These are phyloP conservation scores for Gloeopeniophorella convolvens DNA, from an alignment of 768 basidiomycete genomes.

Conservation along the genomic window DNA sequence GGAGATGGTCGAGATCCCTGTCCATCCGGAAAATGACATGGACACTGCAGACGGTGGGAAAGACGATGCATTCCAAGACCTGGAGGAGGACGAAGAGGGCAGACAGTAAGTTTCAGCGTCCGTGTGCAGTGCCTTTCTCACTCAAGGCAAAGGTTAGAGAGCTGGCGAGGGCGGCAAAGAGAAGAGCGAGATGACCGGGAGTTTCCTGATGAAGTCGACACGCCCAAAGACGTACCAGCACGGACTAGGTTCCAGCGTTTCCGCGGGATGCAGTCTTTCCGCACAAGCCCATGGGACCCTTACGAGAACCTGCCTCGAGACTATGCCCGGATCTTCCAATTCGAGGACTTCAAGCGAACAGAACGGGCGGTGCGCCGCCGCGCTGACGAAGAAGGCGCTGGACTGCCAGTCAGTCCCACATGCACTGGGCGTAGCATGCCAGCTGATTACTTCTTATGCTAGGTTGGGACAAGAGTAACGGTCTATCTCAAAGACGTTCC, in stretches of 20 bases:
- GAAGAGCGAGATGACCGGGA: conserved; percentile 76
- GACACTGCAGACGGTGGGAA: conserved; percentile 42
- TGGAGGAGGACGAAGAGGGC: conserved; percentile 80
- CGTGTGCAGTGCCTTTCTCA: conserved; percentile 8
- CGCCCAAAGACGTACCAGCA: conserved; percentile 79
- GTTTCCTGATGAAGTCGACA: conserved; percentile 98
- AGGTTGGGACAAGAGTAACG: conserved; percentile 82
- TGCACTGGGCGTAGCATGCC: background rate
- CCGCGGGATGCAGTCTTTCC: conserved; percentile 84
- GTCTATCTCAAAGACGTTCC: conserved; percentile 75
- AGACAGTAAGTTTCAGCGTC: conserved; percentile 57
- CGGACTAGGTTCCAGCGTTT: conserved; percentile 83
- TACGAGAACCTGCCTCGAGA: conserved; percentile 93
- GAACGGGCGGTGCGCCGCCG: conserved; percentile 61
- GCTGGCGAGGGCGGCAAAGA: conserved; percentile 61
- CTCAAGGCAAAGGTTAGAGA: conserved; percentile 43
- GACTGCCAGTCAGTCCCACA: conserved; percentile 53
- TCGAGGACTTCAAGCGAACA: conserved; percentile 89
- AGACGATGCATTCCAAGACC: conserved; percentile 61
- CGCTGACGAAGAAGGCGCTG: conserved; percentile 52
- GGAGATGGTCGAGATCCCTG: conserved; percentile 52
- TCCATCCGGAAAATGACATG: conserved; percentile 44
- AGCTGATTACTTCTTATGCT: conserved; percentile 1
- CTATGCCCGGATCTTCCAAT: conserved; percentile 93
- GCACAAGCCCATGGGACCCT: conserved; percentile 97